These are phyloP conservation scores for Neoboletus subvelutipes DNA, from an alignment of 768 basidiomycete genomes.

Conservation along the genomic window DNA sequence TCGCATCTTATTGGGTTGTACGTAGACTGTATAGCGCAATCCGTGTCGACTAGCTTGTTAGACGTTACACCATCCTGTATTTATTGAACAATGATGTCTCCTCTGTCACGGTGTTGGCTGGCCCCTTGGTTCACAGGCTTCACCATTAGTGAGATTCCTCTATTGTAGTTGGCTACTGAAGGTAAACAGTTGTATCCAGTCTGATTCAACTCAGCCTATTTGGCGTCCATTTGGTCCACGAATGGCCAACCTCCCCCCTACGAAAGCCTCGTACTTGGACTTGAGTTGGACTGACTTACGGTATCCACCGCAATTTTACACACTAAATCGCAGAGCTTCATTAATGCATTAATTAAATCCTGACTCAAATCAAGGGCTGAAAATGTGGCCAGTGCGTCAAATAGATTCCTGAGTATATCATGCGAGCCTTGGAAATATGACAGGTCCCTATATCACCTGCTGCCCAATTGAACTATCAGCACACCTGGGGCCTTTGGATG, in stretches of 20 bases:
- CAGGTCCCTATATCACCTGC: neutral
- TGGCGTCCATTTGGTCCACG: neutral
- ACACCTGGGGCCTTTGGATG: slow-evolving; percentile 85
- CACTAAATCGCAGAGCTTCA: neutral
- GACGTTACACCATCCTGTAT: slow-evolving; percentile 9
- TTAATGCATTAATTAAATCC: neutral
- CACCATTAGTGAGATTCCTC: neutral
- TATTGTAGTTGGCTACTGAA: neutral
- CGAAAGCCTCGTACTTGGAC: neutral
- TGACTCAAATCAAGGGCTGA: neutral
- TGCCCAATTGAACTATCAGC: slow-evolving; percentile 57
- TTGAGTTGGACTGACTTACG: neutral
- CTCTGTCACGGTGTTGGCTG: neutral
- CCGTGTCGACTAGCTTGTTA: slow-evolving; percentile 57
- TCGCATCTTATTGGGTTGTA: slow-evolving; percentile 90
- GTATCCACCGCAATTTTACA: neutral
- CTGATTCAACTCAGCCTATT: neutral
- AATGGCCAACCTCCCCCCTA: neutral
- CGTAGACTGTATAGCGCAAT: slow-evolving; percentile 79
- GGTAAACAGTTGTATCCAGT: neutral
- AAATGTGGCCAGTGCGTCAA: neutral
- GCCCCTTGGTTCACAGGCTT: neutral
- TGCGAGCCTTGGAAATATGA: neutral
- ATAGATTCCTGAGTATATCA: neutral
- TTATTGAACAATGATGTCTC: slow-evolving; percentile 8